Percentiles rank a stretch among this genome's conserved stretches.
These are phyloP conservation scores for Pythium sp. DNA, from an alignment of 352 stramenopile species.

Conservation along the genomic window DNA sequence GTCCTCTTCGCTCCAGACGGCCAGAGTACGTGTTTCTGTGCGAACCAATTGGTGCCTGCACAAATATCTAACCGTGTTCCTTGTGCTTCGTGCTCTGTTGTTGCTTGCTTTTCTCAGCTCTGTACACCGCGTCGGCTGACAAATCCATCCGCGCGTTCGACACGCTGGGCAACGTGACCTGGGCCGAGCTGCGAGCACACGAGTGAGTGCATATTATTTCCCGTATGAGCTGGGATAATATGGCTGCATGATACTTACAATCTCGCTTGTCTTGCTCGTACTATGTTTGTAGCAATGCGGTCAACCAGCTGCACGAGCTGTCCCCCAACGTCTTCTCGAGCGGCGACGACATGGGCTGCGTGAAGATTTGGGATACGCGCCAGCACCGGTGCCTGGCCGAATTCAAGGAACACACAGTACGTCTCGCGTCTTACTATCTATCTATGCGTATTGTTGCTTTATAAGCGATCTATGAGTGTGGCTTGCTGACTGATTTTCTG, in stretches of 20 bases:
- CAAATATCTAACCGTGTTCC: background rate
- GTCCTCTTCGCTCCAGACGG: conserved; percentile 76
- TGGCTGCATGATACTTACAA: background rate
- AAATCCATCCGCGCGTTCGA: conserved; percentile 85
- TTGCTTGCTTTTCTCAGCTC: conserved; percentile 25
- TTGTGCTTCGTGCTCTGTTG: conserved; percentile 9
- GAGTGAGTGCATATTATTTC: conserved; percentile 26
- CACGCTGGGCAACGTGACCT: conserved; percentile 69
- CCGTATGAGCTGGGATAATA: background rate
- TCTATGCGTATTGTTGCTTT: background rate
- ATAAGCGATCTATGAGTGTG: background rate
- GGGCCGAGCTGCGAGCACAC: conserved; percentile 79
- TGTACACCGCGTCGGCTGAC: conserved; percentile 76
- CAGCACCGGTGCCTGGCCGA: conserved; percentile 81
- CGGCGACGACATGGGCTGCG: conserved; percentile 76
- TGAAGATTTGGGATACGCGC: conserved; percentile 88
- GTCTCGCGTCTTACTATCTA: background rate
- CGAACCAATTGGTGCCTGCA: background rate
- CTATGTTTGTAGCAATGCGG: conserved; percentile 33
- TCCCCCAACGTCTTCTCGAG: conserved; percentile 70
- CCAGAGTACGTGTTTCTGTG: conserved; percentile 45
- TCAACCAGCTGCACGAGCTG: conserved; percentile 75
- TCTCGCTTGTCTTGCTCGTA: background rate
- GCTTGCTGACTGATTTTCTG: background rate
- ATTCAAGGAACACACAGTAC: conserved; percentile 91